Evolutionary conservation across 1,284 basidiomycete species (phyloP).

Genomic region (Melampsora abietis-canadensis): DNA sequence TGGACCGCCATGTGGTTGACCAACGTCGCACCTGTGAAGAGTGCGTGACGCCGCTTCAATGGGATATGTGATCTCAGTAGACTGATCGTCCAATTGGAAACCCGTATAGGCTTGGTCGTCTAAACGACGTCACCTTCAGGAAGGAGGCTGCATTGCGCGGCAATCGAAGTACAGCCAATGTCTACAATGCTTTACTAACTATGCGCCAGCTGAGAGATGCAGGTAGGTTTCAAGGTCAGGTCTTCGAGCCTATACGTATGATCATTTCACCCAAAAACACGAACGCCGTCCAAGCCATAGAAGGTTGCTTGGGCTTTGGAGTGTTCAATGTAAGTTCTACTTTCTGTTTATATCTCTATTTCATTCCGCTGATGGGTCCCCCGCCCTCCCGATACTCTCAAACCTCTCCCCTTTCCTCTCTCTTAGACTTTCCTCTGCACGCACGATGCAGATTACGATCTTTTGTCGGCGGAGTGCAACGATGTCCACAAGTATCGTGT

Average conservation of each 20-base stretch:
- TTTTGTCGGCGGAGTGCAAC: constrained; percentile 29
- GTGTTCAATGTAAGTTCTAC: constrained; percentile 32
- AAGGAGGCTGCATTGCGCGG: constrained; percentile 23
- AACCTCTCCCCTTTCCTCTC: neutral
- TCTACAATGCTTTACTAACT: constrained; percentile 18
- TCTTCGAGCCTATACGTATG: constrained; percentile 33
- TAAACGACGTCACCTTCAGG: constrained; percentile 13
- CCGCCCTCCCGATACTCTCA: neutral
- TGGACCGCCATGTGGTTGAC: too few relatives aligned
- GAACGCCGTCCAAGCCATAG: constrained; percentile 13
- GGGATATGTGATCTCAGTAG: too few relatives aligned
- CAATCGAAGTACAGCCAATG: neutral
- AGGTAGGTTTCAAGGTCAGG: constrained; percentile 34
- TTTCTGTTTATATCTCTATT: neutral
- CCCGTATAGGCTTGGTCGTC: neutral
- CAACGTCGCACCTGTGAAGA: too few relatives aligned
- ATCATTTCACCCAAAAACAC: constrained; percentile 25
- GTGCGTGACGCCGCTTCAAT: too few relatives aligned
- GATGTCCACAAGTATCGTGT: constrained; percentile 24
- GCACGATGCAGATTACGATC: constrained; percentile 39
- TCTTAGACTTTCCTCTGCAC: constrained; percentile 37
- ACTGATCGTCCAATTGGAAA: too few relatives aligned
- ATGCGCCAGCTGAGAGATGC: constrained; percentile 22
- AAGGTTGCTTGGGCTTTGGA: constrained; percentile 22
- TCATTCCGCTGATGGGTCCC: neutral